phyloP scores from a whole-genome alignment of 2,329 filamentous ascomycete genomes.

The Aspergillus pseudoviridinutans region DNA sequence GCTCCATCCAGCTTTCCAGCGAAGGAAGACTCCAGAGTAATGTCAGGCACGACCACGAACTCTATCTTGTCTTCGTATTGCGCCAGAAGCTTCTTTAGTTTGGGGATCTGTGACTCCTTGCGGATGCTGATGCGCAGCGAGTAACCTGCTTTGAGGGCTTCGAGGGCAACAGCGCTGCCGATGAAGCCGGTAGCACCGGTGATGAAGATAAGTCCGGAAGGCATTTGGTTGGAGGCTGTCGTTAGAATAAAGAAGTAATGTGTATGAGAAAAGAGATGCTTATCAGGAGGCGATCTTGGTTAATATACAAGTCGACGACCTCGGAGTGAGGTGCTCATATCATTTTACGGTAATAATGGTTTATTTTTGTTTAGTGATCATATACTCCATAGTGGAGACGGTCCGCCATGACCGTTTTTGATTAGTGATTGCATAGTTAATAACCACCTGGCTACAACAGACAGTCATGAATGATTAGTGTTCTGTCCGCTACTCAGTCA shows the following conservation, averaged over 20 bases:
- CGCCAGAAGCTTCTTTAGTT: conserved; percentile 7
- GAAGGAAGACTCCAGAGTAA: conserved; percentile 10
- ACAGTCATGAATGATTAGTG: background rate
- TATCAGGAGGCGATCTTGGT: background rate
- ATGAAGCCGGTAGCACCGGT: conserved; percentile 26
- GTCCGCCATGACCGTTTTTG: background rate
- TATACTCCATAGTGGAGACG: no score
- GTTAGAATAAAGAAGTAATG: background rate
- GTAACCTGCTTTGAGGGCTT: conserved; percentile 18
- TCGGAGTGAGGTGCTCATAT: no score
- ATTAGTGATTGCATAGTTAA: background rate
- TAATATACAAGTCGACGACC: background rate
- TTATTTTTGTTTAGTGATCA: background rate
- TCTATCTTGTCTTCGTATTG: conserved; percentile 11
- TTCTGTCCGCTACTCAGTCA: background rate
- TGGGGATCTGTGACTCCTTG: conserved; percentile 10
- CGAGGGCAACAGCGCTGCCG: conserved; percentile 12
- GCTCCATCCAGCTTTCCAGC: conserved; percentile 11
- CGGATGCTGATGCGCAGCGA: conserved; percentile 17
- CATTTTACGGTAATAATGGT: no score
- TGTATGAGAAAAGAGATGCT: background rate
- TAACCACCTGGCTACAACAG: no score
- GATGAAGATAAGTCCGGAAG: conserved; percentile 13
- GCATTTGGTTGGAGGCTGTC: background rate
- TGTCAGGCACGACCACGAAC: conserved; percentile 15